Evolutionary conservation across 495 filamentous ascomycete species (phyloP), one percentile per base, ranked within the genome.

Genomic region (Penicillium macrosclerotiorum): DNA sequence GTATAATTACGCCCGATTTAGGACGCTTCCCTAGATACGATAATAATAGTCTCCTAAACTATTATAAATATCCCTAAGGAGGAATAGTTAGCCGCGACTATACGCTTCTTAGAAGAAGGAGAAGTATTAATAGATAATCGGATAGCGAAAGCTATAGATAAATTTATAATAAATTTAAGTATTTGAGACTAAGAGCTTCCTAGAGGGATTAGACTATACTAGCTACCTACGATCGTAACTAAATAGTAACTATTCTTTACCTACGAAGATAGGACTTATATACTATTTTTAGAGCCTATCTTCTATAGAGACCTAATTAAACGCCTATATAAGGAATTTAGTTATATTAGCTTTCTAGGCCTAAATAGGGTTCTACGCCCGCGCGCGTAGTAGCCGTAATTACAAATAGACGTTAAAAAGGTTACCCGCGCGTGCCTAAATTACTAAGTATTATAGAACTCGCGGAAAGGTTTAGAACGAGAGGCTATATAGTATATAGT

Each of bases 401-500:
- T 27, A 27, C 25, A n/a, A 27, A 11, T 27, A 27, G 25, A 27
- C 5, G 5, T 5, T 27, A 27, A 11, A 27, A 27, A 11, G 17
- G 1, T 4, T 13, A 14, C 24, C 2, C 9, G 19, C 1, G 2
- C 1, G 0, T 49, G 25, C 11, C 31, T 37, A 14, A 43, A 37
- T 8, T 49, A 37, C 8, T 49, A 42, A n/a, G 13, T 42, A 0
- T 42, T 8, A 3, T 37, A 49, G 12, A n/a, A 17, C 0, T 16
- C 12, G 1, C 11, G 25, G 3, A 49, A 37, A 5, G 13, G 22
- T 16, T 24, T 49, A 7, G 18, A 47, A 2, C 3, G 5, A 0
- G 8, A 47, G 4, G 4, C 7, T 3, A n/a, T 9, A 0, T 40
- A 47, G 17, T 38, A 40, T 40, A 39, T 47, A 47, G 17, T 47